Conservation (phyloP, 2,329 filamentous ascomycete species). For the Corinectria fuckeliana region DNA sequence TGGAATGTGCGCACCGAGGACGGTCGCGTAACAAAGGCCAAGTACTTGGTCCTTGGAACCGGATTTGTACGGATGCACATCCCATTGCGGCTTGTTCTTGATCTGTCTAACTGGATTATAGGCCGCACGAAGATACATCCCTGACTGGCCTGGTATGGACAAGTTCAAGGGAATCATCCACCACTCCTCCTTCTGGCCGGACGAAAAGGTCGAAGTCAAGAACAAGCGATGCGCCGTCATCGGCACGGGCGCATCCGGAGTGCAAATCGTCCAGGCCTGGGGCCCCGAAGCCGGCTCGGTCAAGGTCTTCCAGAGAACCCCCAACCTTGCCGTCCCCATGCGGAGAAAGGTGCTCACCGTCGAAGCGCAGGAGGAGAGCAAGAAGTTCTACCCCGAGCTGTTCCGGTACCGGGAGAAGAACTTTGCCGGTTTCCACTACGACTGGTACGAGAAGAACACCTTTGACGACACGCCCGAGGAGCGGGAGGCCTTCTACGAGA, state of each 20-base stretch:
- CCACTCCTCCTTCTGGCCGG: constrained; percentile 68
- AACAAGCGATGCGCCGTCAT: constrained; percentile 68
- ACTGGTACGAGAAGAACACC: constrained; percentile 60
- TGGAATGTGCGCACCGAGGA: constrained; percentile 59
- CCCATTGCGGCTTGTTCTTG: background rate
- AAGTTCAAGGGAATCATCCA: constrained; percentile 65
- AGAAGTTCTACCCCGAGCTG: constrained; percentile 55
- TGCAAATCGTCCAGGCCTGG: constrained; percentile 69
- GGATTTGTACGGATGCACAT: constrained; percentile 52
- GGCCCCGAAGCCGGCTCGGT: constrained; percentile 59
- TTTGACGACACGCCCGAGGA: constrained; percentile 60
- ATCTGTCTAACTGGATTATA: constrained; percentile 20
- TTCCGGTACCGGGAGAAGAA: constrained; percentile 59
- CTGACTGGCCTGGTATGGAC: constrained; percentile 64
- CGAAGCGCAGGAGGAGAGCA: constrained; percentile 50
- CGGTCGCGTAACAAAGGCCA: constrained; percentile 56
- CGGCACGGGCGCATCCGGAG: constrained; percentile 69
- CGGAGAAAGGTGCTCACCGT: constrained; percentile 50
- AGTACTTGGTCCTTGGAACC: constrained; percentile 59
- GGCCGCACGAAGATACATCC: constrained; percentile 66
- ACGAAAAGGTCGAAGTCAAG: constrained; percentile 60
- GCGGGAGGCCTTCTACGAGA: constrained; percentile 55
- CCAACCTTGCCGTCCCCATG: constrained; percentile 71
- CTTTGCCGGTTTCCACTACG: constrained; percentile 66
- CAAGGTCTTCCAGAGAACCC: constrained; percentile 70